Evolutionary conservation across 1,139 yeast species (phyloP), one percentile per base, ranked within the genome.

Genomic region (Nakaseomyces sp.): DNA sequence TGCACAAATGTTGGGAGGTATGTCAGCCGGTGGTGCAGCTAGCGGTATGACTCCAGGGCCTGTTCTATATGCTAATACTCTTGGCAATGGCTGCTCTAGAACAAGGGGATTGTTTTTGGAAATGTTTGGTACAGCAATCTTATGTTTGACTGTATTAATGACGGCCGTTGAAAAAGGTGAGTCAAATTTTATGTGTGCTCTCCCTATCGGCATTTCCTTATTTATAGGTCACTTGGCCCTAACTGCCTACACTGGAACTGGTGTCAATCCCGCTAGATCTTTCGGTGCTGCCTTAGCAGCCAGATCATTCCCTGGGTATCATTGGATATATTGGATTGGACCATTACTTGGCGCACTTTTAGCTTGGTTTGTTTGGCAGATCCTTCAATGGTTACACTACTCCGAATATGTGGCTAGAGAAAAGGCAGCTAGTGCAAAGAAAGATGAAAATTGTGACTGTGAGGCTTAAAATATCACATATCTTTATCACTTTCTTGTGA

Each of bases 301-400:
- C 46, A 68, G 67, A 47, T 70, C 75, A 30, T 86, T 86, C 79
- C 93, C 94, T 37, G 65, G 62, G 58, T 85, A 86, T 68, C 87
- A 79, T 72, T 86, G 94, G 94, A 83, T 86, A 52, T 86, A 86
- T 72, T 85, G 94, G 93, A 75, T 86, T 46, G 94, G 94, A 47
- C 94, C 94, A 50, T 55, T 79, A 45, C 58, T 82, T 48, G 95
- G 93, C 51, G 67, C 89, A 5, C 50, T 71, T 42, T 63, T 84
- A 55, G 81, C 94, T 20, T 76, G 72, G 50, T 76, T 71, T 49
- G 70, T 83, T 55, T 83, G 83, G 79, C 72, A 79, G 62, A 51
- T 76, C 45, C 70, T 85, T 68, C 80, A 77, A 66, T 53, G 74
- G 54, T 71, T 84, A 61, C 71, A 80, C 59, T 82, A 81, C 67